Percentiles rank a stretch among this genome's conserved stretches.
These are phyloP conservation scores for Gamarada debralockiae DNA, from an alignment of 495 filamentous ascomycete genomes.

Conservation along the genomic window DNA sequence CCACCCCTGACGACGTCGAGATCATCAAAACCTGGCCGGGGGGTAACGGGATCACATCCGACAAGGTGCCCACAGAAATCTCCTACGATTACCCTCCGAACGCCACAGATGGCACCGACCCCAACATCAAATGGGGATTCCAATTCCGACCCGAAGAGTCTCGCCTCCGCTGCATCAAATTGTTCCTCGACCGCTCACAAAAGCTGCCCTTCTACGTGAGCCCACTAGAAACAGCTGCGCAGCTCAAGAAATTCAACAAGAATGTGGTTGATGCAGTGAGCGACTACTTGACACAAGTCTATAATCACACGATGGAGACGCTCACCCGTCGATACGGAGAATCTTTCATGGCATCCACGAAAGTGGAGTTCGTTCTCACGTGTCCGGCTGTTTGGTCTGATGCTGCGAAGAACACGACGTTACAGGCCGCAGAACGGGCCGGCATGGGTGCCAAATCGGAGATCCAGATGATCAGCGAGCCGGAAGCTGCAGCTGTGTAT, in stretches of 20 bases:
- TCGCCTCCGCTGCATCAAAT: slow-evolving; percentile 72
- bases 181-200: slow-evolving; percentile 74
- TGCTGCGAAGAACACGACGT: slow-evolving; percentile 63
- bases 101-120: slow-evolving; percentile 29
- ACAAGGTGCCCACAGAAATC: slow-evolving; percentile 64
- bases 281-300: slow-evolving; percentile 67
- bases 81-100: slow-evolving; percentile 44
- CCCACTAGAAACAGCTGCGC: slow-evolving; percentile 67
- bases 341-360: slow-evolving; percentile 56
- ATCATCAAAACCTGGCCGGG: slow-evolving; percentile 82
- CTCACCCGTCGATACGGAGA: slow-evolving; percentile 61
- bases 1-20: slow-evolving; percentile 71
- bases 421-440: slow-evolving; percentile 60
- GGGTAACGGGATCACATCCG: slow-evolving; percentile 67
- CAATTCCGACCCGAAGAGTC: slow-evolving; percentile 73
- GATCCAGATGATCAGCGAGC: slow-evolving; percentile 69
- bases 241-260: slow-evolving; percentile 61
- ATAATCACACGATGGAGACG: slow-evolving; percentile 70
- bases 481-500: slow-evolving; percentile 73
- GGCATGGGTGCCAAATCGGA: slow-evolving; percentile 58
- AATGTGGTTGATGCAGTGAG: slow-evolving; percentile 57
- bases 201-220: slow-evolving; percentile 75
- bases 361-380: slow-evolving; percentile 66
- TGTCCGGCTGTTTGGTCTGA: slow-evolving; percentile 83
- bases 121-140: slow-evolving; percentile 66